These are phyloP conservation scores for Puccinia polysora DNA, from an alignment of 1,284 basidiomycete genomes.

Conservation along the genomic window DNA sequence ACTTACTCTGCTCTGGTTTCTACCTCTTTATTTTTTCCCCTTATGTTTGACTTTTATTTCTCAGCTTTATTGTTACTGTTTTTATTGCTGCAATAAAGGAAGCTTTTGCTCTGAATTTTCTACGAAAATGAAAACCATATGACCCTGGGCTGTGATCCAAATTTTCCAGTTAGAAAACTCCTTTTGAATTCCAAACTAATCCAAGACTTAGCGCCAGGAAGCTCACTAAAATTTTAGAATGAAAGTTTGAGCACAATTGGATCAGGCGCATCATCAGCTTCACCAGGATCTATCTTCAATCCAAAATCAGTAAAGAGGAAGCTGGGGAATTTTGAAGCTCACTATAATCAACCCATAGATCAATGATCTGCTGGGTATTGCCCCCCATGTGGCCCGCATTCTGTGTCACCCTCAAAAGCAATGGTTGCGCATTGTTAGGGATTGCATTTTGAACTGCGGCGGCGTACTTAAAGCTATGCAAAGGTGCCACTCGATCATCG, in stretches of 20 bases:
- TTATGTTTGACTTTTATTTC: too few species aligned
- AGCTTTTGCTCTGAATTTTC: too few species aligned
- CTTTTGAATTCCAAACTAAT: constrained; percentile 41
- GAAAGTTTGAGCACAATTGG: not conserved
- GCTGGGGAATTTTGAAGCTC: constrained; percentile 47
- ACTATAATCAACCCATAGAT: constrained; percentile 69
- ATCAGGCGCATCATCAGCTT: too few species aligned
- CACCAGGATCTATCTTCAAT: too few species aligned
- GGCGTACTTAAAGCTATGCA: constrained; percentile 74
- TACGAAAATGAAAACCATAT: too few species aligned
- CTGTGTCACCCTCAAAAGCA: constrained; percentile 69
- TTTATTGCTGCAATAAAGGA: too few species aligned
- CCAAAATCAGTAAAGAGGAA: not conserved
- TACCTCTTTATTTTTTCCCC: too few species aligned
- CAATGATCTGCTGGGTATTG: constrained; percentile 68
- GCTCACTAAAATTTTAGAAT: constrained; percentile 48
- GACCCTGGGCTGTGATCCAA: too few species aligned
- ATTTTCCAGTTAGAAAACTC: too few species aligned
- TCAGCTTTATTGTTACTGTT: too few species aligned
- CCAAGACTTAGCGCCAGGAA: constrained; percentile 58
- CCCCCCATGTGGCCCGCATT: constrained; percentile 77
- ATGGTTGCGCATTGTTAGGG: constrained; percentile 61
- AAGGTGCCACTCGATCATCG: constrained; percentile 73
- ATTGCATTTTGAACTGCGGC: constrained; percentile 66
- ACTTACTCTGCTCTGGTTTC: too few species aligned